Conservation (phyloP, 176 grass and related monocot genomes). For the Luzula sylvatica region DNA sequence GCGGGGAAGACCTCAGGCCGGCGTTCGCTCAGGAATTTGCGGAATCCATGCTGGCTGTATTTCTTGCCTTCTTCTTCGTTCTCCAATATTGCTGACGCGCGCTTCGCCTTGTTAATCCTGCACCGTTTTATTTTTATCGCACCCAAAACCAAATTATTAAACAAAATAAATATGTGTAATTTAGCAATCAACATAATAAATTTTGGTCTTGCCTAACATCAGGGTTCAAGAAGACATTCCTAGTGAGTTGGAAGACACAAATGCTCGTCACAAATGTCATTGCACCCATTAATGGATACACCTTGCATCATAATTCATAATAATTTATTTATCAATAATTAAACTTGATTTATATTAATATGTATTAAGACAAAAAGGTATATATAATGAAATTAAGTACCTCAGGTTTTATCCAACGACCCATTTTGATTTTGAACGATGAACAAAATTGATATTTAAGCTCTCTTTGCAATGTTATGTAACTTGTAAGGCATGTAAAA, state of each 20-base stretch:
- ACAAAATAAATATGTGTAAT: too few species aligned
- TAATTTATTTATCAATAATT: too few species aligned
- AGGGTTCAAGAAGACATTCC: slow-evolving; percentile 65
- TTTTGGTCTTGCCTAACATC: slow-evolving; percentile 55
- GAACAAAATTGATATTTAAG: not conserved
- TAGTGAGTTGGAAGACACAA: slow-evolving; percentile 58
- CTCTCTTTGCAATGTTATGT: slow-evolving; percentile 17
- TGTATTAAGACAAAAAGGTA: not conserved
- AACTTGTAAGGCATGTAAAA: slow-evolving; percentile 31
- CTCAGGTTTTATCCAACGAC: slow-evolving; percentile 36
- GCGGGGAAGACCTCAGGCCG: slow-evolving; percentile 57
- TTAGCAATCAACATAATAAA: too few species aligned
- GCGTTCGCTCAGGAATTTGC: slow-evolving; percentile 44
- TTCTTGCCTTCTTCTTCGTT: slow-evolving; percentile 59
- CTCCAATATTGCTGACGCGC: slow-evolving; percentile 43
- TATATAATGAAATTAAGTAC: not conserved
- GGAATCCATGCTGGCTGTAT: slow-evolving; percentile 58
- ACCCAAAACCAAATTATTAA: too few species aligned
- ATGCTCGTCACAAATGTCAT: slow-evolving; percentile 68
- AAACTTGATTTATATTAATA: too few species aligned
- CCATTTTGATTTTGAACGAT: slow-evolving; percentile 17
- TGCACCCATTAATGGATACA: slow-evolving; percentile 72
- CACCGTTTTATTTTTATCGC: not conserved
- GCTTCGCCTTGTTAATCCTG: slow-evolving; percentile 49
- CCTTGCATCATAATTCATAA: slow-evolving; percentile 20